Conservation (phyloP, 2,329 filamentous ascomycete species). For the Verticillium albo-atrum region DNA sequence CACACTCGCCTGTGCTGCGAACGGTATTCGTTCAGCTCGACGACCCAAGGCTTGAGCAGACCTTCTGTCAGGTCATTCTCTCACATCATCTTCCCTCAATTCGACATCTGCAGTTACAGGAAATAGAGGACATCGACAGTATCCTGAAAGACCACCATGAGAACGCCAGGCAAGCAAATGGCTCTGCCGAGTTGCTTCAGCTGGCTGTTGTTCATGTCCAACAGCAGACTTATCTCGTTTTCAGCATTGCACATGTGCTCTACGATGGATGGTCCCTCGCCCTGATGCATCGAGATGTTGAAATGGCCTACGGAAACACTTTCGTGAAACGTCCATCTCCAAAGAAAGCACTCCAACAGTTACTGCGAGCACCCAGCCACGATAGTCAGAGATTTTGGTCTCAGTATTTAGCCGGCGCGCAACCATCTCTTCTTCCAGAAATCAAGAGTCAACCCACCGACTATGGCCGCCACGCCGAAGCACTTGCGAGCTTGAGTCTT, state of each 20-base stretch:
- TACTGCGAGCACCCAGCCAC: constrained; percentile 36
- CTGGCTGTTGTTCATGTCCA: constrained; percentile 34
- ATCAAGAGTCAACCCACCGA: constrained; percentile 25
- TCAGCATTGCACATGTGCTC: constrained; percentile 80
- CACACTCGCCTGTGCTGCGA: constrained; percentile 64
- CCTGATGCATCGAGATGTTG: constrained; percentile 68
- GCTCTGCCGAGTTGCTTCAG: constrained; percentile 40
- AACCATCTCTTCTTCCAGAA: constrained; percentile 27
- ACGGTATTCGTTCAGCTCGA: constrained; percentile 68
- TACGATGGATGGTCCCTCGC: constrained; percentile 86
- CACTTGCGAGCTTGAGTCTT: constrained; percentile 25
- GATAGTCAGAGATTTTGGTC: constrained; percentile 60
- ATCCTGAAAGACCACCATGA: constrained; percentile 31
- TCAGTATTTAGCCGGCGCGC: constrained; percentile 53
- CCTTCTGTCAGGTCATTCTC: constrained; percentile 45
- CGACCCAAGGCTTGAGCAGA: constrained; percentile 47
- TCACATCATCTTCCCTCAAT: constrained; percentile 10
- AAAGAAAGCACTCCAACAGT: constrained; percentile 48
- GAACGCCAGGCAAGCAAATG: constrained; percentile 30
- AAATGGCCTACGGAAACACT: constrained; percentile 53
- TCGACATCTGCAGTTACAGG: constrained; percentile 2
- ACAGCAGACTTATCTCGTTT: constrained; percentile 37
- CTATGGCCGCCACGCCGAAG: constrained; percentile 30
- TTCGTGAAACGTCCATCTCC: constrained; percentile 40
- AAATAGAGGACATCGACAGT: constrained; percentile 25